These are phyloP conservation scores for Neckera pumila DNA, from an alignment of 225 moss, liverwort and hornwort genomes.

Conservation along the genomic window DNA sequence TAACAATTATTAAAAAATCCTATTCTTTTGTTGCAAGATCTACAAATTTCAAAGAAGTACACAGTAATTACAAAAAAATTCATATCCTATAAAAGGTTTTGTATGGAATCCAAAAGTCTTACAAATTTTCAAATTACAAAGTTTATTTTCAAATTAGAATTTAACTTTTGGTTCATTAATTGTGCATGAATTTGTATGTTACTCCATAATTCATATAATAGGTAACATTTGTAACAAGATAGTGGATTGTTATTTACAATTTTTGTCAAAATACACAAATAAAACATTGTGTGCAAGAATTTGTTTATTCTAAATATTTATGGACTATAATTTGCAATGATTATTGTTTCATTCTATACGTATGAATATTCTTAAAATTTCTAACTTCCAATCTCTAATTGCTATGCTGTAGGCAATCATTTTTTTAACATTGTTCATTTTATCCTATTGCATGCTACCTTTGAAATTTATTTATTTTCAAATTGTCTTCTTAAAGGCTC, in stretches of 20 bases:
- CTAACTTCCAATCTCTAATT: background rate
- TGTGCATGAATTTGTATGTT: background rate
- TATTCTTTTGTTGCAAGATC: too few species aligned
- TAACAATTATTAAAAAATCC: too few species aligned
- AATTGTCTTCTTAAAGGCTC: too few species aligned
- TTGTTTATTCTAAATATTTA: rapidly evolving
- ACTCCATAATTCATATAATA: too few species aligned
- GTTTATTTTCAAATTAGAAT: background rate
- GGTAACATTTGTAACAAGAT: background rate
- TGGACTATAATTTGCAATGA: background rate
- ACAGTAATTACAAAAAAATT: too few species aligned
- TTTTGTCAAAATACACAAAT: background rate
- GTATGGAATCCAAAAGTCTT: background rate
- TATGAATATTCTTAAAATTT: background rate
- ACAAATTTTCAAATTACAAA: background rate
- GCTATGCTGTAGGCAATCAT: background rate
- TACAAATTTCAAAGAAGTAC: too few species aligned
- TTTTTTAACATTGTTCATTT: background rate
- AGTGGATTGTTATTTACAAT: rapidly evolving
- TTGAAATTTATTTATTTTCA: rapidly evolving
- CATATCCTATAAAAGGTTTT: too few species aligned
- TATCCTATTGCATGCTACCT: background rate
- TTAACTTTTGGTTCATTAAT: background rate
- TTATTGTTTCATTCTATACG: background rate
- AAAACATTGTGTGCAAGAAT: background rate